Evolutionary conservation across 805 yeast species (phyloP).

Genomic region (Wickerhamomyces pijperi): DNA sequence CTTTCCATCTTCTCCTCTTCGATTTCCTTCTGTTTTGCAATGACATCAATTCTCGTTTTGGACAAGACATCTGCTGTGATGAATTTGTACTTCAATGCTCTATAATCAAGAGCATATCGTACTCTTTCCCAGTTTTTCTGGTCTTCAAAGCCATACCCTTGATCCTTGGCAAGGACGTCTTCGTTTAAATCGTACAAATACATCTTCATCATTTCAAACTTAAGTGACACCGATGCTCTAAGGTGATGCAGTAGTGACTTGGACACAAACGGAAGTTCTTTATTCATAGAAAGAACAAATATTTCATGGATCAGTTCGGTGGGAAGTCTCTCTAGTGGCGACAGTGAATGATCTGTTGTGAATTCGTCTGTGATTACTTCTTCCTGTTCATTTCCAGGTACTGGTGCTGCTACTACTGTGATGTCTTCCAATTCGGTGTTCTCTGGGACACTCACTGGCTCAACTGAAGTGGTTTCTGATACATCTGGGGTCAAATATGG

Average conservation of each 20-base stretch:
- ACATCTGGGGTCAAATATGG: too few relatives aligned
- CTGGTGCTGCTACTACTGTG: not conserved
- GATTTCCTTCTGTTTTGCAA: constrained; percentile 12
- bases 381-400: not conserved
- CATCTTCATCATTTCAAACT: constrained; percentile 10
- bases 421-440: too few relatives aligned
- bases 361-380: not conserved
- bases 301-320: constrained; percentile 29
- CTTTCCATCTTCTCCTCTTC: constrained; percentile 10
- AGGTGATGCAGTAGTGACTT: constrained; percentile 17
- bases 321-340: constrained; percentile 27
- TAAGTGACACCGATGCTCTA: constrained; percentile 17
- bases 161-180: not conserved
- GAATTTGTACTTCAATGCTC: constrained; percentile 14
- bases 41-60: constrained; percentile 14
- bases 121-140: not conserved
- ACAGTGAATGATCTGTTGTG: constrained; percentile 1
- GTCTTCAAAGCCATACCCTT: not conserved
- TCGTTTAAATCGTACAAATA: constrained; percentile 12
- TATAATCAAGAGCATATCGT: constrained; percentile 11
- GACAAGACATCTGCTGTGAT: constrained; percentile 15
- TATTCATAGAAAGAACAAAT: constrained; percentile 27
- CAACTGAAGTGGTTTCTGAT: too few relatives aligned
- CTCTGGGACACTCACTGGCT: too few relatives aligned
- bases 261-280: constrained; percentile 25